Conservation (phyloP, 768 basidiomycete species). For the Leucocoprinus leucothites region DNA sequence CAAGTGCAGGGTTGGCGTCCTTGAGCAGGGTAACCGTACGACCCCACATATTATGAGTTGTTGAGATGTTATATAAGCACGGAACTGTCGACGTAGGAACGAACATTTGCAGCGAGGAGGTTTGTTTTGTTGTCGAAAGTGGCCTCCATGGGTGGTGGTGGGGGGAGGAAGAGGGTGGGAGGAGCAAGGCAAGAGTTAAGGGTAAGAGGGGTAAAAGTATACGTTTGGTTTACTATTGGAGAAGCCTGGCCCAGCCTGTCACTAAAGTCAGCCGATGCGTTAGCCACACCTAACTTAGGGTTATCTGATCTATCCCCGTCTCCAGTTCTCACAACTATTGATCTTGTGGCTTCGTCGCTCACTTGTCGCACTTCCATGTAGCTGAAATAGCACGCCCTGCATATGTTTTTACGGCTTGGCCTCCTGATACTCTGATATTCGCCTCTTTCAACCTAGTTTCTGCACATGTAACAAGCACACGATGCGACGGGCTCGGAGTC, state of each 20-base stretch:
- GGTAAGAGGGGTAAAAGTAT: too few species aligned
- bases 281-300: background rate
- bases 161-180: background rate
- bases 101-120: slow-evolving; percentile 42
- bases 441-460: too few species aligned
- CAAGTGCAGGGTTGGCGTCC: slow-evolving; percentile 42
- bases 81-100: slow-evolving; percentile 40
- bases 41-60: slow-evolving; percentile 40
- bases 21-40: slow-evolving; percentile 41
- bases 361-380: too few species aligned
- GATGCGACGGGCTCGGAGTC: too few species aligned
- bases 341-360: too few species aligned
- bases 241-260: background rate
- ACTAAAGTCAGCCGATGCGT: background rate
- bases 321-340: too few species aligned
- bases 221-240: background rate
- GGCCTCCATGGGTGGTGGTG: slow-evolving; percentile 38
- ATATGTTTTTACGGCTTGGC: too few species aligned
- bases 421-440: too few species aligned
- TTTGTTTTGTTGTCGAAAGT: slow-evolving; percentile 49
- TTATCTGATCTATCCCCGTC: background rate
- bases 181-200: background rate
- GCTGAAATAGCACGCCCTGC: too few species aligned
- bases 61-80: slow-evolving; percentile 41
- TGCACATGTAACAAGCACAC: too few species aligned